Conservation (phyloP, 73 alveolate genomes). For the Stentor coeruleus region DNA sequence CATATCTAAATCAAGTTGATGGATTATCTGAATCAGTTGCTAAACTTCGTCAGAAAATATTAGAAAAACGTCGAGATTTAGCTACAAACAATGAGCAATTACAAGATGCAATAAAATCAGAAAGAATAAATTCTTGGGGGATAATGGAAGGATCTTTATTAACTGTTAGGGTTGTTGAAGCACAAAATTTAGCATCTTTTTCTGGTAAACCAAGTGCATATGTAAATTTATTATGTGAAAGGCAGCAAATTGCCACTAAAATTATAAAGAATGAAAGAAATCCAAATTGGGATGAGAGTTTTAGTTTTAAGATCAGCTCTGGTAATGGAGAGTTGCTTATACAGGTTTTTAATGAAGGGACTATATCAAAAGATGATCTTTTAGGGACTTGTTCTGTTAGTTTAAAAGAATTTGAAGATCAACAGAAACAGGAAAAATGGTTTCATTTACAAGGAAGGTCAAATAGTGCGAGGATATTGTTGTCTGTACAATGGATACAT, state of each 20-base stretch:
- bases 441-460: slow-evolving; percentile 25
- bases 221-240: slow-evolving; percentile 36
- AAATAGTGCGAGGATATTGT: neutral
- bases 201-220: slow-evolving; percentile 52
- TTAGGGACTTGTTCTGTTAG: slow-evolving; percentile 39
- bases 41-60: no score
- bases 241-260: slow-evolving; percentile 31
- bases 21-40: no score
- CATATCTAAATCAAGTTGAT: no score
- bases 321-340: slow-evolving; percentile 41
- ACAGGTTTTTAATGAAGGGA: slow-evolving; percentile 43
- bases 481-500: slow-evolving; percentile 14
- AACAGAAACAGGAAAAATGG: slow-evolving; percentile 54
- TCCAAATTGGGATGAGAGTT: slow-evolving; percentile 63
- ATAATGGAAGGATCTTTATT: slow-evolving; percentile 40
- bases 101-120: slow-evolving; percentile 46
- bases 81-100: slow-evolving; percentile 29
- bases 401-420: slow-evolving; percentile 36
- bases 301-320: slow-evolving; percentile 40
- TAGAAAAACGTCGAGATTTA: no score
- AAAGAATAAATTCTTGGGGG: slow-evolving; percentile 41
- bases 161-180: slow-evolving; percentile 54
- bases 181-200: slow-evolving; percentile 40
- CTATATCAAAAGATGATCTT: slow-evolving; percentile 49
- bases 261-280: slow-evolving; percentile 29